These are phyloP conservation scores for Wickerhamiella domercqiae DNA, from an alignment of 805 yeast species.

Conservation along the genomic window DNA sequence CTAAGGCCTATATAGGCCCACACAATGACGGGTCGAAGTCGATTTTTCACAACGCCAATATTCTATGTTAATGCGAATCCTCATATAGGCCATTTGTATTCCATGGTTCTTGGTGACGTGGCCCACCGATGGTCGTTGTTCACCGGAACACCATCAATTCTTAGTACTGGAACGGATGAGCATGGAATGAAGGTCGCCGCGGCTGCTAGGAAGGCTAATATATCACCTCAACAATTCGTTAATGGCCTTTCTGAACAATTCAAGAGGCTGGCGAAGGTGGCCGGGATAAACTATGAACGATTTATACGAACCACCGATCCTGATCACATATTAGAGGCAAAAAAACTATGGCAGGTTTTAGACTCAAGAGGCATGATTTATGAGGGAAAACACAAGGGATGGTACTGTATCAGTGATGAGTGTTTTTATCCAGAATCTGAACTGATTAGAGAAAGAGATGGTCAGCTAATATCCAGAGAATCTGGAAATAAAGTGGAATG, in stretches of 20 bases:
- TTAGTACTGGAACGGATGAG: constrained; percentile 92
- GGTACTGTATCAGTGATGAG: constrained; percentile 93
- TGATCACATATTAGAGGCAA: constrained; percentile 58
- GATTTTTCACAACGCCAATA: constrained; percentile 60
- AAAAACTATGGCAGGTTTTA: constrained; percentile 53
- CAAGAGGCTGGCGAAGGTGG: constrained; percentile 40
- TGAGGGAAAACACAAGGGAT: constrained; percentile 74
- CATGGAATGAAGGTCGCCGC: constrained; percentile 86
- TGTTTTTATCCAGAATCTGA: constrained; percentile 81
- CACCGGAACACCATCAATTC: constrained; percentile 31
- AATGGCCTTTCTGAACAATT: constrained; percentile 55
- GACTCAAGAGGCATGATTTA: constrained; percentile 50
- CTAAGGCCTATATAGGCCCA: no score
- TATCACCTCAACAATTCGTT: constrained; percentile 53
- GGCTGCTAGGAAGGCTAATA: constrained; percentile 49
- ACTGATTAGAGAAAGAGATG: constrained; percentile 28
- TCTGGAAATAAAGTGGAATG: constrained; percentile 60
- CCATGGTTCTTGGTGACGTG: constrained; percentile 73
- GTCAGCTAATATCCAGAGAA: constrained; percentile 34
- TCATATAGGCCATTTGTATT: constrained; percentile 83
- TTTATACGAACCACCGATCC: constrained; percentile 83
- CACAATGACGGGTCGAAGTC: no score
- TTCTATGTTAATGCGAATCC: constrained; percentile 94
- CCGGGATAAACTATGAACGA: constrained; percentile 47
- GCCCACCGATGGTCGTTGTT: constrained; percentile 55